Evolutionary conservation across 352 stramenopile species (phyloP), one percentile per base, ranked within the genome.

Genomic region (Globisporangium recalcitrans): DNA sequence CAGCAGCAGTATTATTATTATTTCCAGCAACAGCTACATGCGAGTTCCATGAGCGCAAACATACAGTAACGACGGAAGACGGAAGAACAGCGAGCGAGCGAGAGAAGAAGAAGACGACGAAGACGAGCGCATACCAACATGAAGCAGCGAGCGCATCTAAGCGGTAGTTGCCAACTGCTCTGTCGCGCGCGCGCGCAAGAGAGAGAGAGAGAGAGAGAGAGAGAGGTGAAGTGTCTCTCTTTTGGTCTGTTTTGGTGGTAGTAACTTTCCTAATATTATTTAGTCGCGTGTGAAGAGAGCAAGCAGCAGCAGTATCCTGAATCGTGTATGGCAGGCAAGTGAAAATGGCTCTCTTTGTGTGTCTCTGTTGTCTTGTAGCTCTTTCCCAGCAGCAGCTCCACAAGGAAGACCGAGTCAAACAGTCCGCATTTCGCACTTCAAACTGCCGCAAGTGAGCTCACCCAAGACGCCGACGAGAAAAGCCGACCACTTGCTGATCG

Each of bases 191-290:
- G 6, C n/a, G 36, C 31, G 31, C n/a, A n/a, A n/a, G n/a, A n/a
- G n/a, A n/a, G 13, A 36, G 31, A 42, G 36, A 42, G 19, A 32
- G 29, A 36, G 16, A 21, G 19, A 38, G 32, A 6, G 32, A 16
- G 32, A 38, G 32, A 38, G 32, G 9, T 38, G 38, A 10, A 0
- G 38, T 5, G 4, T 6, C 9, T 14, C 21, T 2, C 7, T 14
- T 10, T 21, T 10, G 38, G 16, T 44, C 13, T 19, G 38, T 31
- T 16, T 52, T 52, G n/a, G 22, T 26, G 21, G 8, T 34, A 8
- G 31, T 55, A 55, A 27, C 11, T 38, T 29, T 34, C 8, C 38
- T 40, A 55, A 46, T 55, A 54, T 29, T 62, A 62, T 62, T 62
- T 62, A 62, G 57, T 52, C 34, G 57, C 56, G 42, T 51, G n/a